Evolutionary conservation across 2,329 filamentous ascomycete genomes (phyloP), one percentile per base, ranked within the genome.

Genomic region (Drechmeria coniospora): DNA sequence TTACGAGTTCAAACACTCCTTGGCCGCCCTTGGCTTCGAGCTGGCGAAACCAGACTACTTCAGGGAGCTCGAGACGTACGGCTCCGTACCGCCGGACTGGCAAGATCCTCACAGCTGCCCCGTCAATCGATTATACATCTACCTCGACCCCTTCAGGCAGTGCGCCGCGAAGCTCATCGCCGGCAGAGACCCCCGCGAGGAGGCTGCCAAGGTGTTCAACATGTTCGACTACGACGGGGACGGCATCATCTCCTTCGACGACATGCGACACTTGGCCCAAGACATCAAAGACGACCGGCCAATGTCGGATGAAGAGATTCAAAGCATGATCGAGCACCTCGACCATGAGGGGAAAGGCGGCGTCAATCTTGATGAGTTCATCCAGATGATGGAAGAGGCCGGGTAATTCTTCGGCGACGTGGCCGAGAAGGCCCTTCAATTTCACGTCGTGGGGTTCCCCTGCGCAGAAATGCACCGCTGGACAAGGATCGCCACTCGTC

Each of bases 291-390:
- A 95, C 53, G 56, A 58, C 31, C 51, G 55, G 23, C 83, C 81
- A 9, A 64, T 98, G 40, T 82, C 90, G 41, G 87, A 98, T 46
- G 80, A 92, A 44, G 90, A 98, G 52, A 64, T 98, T 35, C 66
- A 73, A 41, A 84, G 84, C 38, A 98, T 98, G 90, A 90, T 98
- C 57, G 84, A 94, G 46, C 87, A 95, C 54, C 92, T 95, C 59
- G 90, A 98, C 58, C 66, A 94, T 38, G 81, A 92, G 47, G 87
- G 83, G 1, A 92, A 92, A 42, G 86, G 86, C 8, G 84, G 69
- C 30, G 74, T 79, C 6, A 72, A 69, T 37, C 61, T 70, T 39
- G 74, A 79, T 32, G 74, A 79, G 50, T 79, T 79, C 46, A 66
- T 74, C 28, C 68, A 71, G 43, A 70, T 75, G 55, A 67, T 68